Conservation (phyloP, 345 rosid genomes). For the Dovyalis caffra region DNA sequence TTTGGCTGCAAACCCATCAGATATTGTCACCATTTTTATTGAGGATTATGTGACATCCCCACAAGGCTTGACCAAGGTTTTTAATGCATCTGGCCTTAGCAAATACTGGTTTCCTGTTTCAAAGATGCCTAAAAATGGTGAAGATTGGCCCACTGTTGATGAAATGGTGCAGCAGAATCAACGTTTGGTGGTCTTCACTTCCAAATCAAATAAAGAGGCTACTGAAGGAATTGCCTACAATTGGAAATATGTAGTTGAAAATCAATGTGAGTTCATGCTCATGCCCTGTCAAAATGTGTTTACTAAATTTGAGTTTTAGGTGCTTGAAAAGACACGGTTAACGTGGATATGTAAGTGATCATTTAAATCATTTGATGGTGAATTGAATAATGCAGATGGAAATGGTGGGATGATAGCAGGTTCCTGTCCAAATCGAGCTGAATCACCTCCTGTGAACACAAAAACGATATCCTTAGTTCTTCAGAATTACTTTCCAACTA, state of each 20-base stretch:
- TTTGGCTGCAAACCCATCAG: slow-evolving; percentile 66
- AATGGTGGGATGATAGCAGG: slow-evolving; percentile 68
- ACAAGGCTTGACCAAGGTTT: slow-evolving; percentile 74
- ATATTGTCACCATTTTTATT: slow-evolving; percentile 84
- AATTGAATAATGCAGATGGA: slow-evolving; percentile 66
- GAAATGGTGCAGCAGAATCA: slow-evolving; percentile 83
- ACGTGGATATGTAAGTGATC: neutral
- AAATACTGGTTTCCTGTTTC: slow-evolving; percentile 67
- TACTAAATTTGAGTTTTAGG: too few species aligned
- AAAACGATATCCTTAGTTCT: slow-evolving; percentile 57
- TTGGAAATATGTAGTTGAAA: slow-evolving; percentile 91
- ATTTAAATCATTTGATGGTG: slow-evolving; percentile 5
- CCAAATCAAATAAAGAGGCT: slow-evolving; percentile 69
- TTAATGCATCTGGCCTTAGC: slow-evolving; percentile 69
- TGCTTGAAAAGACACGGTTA: too few species aligned
- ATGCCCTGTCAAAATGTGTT: neutral
- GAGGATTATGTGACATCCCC: slow-evolving; percentile 90
- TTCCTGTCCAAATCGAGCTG: slow-evolving; percentile 63
- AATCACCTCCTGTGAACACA: slow-evolving; percentile 68
- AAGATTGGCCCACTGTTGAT: slow-evolving; percentile 88
- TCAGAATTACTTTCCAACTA: slow-evolving; percentile 65
- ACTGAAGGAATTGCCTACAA: slow-evolving; percentile 85
- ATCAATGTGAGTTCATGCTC: slow-evolving; percentile 54
- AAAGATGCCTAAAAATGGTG: slow-evolving; percentile 78
- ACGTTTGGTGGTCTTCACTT: slow-evolving; percentile 84